A percentile compares a stretch with the other conserved stretches of the same genome.
phyloP scores from a whole-genome alignment of 768 basidiomycete species.

The Boletus edulis region DNA sequence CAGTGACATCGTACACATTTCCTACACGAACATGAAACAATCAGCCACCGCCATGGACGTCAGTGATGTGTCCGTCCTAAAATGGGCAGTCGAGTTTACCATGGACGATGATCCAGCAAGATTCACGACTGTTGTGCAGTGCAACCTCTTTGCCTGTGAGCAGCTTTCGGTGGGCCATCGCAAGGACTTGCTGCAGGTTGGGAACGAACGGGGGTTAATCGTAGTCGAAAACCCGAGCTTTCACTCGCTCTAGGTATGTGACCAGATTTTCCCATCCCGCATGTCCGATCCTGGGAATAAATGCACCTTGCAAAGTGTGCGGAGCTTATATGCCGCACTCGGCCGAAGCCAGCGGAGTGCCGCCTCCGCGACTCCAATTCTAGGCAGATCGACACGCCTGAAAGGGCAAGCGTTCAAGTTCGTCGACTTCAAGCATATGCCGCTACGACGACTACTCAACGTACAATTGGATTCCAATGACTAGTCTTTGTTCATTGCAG shows the following conservation, averaged over 20 bases:
- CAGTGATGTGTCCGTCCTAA: neutral
- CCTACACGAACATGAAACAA: slow-evolving; percentile 36
- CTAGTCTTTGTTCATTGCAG: slow-evolving; percentile 15
- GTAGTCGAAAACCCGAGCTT: neutral
- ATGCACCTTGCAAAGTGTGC: no score
- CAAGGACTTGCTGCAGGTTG: neutral
- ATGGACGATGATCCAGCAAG: slow-evolving; percentile 85
- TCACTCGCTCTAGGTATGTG: neutral
- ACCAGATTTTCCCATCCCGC: slow-evolving; percentile 6
- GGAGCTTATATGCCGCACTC: neutral
- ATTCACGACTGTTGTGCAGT: slow-evolving; percentile 54
- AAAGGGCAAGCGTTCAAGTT: slow-evolving; percentile 11
- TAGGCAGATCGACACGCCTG: slow-evolving; percentile 1
- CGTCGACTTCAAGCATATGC: neutral
- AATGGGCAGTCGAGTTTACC: slow-evolving; percentile 38
- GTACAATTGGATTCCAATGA: slow-evolving; percentile 3
- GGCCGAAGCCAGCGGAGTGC: neutral
- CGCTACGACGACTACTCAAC: neutral
- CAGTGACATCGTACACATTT: slow-evolving; percentile 76
- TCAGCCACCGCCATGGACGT: neutral
- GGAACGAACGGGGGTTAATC: neutral
- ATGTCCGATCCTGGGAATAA: slow-evolving; percentile 3
- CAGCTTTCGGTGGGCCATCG: slow-evolving; percentile 15
- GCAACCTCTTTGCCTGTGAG: slow-evolving; percentile 53
- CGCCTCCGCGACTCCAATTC: neutral